Conservation (phyloP, 2,329 filamentous ascomycete species). For the Aspergillus amoenus region DNA sequence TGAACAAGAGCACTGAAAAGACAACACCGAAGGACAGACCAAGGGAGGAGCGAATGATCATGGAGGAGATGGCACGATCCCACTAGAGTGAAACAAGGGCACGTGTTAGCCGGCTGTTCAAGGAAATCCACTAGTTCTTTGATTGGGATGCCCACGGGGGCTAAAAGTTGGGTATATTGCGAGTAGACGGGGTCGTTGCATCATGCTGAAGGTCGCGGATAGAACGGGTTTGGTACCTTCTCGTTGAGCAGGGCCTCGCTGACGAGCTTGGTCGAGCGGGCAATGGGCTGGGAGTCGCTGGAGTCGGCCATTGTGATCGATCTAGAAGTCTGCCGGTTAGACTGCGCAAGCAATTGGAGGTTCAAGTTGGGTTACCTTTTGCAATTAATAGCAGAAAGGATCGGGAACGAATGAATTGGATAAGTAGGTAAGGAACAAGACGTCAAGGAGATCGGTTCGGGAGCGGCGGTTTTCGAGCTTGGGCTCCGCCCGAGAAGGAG, state of each 20-base stretch:
- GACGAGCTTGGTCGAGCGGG: slow-evolving; percentile 74
- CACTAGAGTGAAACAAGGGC: slow-evolving; percentile 59
- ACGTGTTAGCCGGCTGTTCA: slow-evolving; percentile 16
- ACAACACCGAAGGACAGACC: slow-evolving; percentile 96
- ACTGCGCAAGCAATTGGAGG: background rate
- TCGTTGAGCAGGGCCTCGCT: slow-evolving; percentile 98
- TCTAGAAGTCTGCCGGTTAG: slow-evolving; percentile 21
- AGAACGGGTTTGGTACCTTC: slow-evolving; percentile 67
- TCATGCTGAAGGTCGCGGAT: background rate
- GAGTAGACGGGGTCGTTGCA: background rate
- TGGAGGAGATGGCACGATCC: slow-evolving; percentile 97
- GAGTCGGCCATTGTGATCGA: slow-evolving; percentile 56
- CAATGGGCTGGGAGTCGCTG: slow-evolving; percentile 58
- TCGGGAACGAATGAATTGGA: slow-evolving; percentile 23
- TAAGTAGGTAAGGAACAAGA: slow-evolving; percentile 18
- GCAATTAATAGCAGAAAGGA: slow-evolving; percentile 17
- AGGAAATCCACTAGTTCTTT: background rate
- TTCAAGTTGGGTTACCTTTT: slow-evolving; percentile 16
- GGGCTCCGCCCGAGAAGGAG: slow-evolving; percentile 18
- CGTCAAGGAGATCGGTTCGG: slow-evolving; percentile 17
- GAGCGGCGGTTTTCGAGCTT: slow-evolving; percentile 24
- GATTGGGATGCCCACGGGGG: background rate
- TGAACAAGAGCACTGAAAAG: slow-evolving; percentile 97
- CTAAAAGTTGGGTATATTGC: background rate
- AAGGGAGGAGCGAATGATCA: slow-evolving; percentile 94